phyloP scores from a whole-genome alignment of 768 basidiomycete species.

The Neoboletus brunneissimus region DNA sequence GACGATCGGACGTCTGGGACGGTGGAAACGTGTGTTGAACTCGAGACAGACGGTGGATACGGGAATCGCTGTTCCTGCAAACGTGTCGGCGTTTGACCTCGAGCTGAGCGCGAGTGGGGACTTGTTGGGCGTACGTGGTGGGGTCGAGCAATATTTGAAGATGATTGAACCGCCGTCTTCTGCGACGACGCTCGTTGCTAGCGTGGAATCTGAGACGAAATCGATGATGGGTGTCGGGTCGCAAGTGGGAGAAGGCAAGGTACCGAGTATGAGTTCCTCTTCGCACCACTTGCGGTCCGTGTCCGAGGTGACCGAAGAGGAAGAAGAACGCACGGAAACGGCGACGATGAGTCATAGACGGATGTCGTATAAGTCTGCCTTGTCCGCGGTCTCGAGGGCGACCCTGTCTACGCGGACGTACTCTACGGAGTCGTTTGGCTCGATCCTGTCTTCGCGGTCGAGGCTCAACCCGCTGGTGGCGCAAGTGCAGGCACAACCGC shows the following conservation, averaged over 20 bases:
- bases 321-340: conserved; percentile 22
- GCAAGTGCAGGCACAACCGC: conserved; percentile 38
- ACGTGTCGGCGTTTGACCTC: conserved; percentile 69
- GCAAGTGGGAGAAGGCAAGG: conserved; percentile 8
- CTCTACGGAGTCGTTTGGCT: conserved; percentile 35
- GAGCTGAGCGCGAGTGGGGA: conserved; percentile 61
- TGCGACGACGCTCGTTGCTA: conserved; percentile 13
- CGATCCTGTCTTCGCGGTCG: conserved; percentile 31
- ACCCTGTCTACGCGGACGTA: conserved; percentile 27
- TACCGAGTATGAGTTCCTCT: neutral
- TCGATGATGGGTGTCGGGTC: neutral
- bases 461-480: conserved; percentile 31
- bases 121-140: conserved; percentile 56
- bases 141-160: conserved; percentile 64
- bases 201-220: conserved; percentile 4
- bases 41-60: conserved; percentile 37
- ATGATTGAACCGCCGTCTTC: conserved; percentile 43
- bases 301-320: conserved; percentile 33
- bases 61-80: conserved; percentile 37
- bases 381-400: conserved; percentile 21
- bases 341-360: conserved; percentile 13
- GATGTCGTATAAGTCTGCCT: conserved; percentile 22
- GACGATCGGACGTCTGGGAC: conserved; percentile 78
- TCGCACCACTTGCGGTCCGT: conserved; percentile 29
- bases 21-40: conserved; percentile 79